Evolutionary conservation across 2,329 filamentous ascomycete species (phyloP).

Genomic region (Curvularia sp.): DNA sequence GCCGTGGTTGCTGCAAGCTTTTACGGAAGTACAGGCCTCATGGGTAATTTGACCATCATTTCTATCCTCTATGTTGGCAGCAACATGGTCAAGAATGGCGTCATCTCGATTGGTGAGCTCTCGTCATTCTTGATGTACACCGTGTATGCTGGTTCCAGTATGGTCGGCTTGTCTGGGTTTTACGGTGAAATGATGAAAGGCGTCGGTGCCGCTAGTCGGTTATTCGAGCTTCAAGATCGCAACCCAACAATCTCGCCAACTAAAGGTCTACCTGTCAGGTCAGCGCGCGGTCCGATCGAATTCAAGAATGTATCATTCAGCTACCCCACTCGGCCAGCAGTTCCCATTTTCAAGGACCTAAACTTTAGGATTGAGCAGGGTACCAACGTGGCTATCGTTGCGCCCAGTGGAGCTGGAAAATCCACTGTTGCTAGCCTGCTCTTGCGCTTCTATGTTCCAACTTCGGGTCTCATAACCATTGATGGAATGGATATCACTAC

Average conservation of each 20-base stretch:
- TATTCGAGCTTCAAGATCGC: constrained; percentile 95
- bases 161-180: constrained; percentile 94
- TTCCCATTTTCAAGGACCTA: constrained; percentile 87
- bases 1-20: constrained; percentile 90
- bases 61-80: constrained; percentile 90
- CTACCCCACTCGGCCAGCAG: constrained; percentile 92
- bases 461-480: constrained; percentile 77
- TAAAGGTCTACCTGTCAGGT: constrained; percentile 77
- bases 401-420: constrained; percentile 94
- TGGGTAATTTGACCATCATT: constrained; percentile 96
- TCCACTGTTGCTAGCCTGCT: constrained; percentile 93
- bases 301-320: constrained; percentile 88
- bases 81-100: constrained; percentile 83
- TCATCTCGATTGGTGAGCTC: constrained; percentile 88
- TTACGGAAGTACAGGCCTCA: constrained; percentile 84
- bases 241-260: constrained; percentile 87
- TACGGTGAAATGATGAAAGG: constrained; percentile 99
- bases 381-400: constrained; percentile 94
- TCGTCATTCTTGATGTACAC: constrained; percentile 99
- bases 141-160: constrained; percentile 81
- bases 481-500: constrained; percentile 81
- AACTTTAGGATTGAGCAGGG: constrained; percentile 92
- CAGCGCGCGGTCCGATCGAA: constrained; percentile 85
- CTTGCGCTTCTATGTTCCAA: constrained; percentile 89
- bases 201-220: constrained; percentile 90